Evolutionary conservation across 192 early-diverging fungal genomes (phyloP).

Genomic region (Coemansia sp.): DNA sequence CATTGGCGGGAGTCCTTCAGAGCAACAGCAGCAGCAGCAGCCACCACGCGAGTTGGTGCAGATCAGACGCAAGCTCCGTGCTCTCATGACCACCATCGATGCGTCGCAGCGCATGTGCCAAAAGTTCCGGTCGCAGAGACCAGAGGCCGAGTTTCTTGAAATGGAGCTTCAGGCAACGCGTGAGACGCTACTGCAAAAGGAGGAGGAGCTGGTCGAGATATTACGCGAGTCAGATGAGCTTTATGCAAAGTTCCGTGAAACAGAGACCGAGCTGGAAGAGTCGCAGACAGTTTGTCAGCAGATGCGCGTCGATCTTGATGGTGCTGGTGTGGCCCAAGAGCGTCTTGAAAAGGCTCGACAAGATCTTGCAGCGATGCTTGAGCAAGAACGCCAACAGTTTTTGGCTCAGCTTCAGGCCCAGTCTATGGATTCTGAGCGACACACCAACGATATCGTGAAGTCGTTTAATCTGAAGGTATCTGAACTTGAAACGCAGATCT

Average conservation of each 20-base stretch:
- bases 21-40: constrained; percentile 1
- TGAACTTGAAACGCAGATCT: constrained; percentile 6
- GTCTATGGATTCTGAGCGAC: not conserved
- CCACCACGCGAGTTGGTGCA: constrained; percentile 39
- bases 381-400: constrained; percentile 10
- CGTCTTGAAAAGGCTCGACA: not conserved
- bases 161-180: constrained; percentile 45
- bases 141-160: constrained; percentile 52
- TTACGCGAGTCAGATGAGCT: constrained; percentile 39
- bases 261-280: constrained; percentile 5
- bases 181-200: constrained; percentile 39
- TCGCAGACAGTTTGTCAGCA: constrained; percentile 8
- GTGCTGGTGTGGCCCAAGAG: not conserved
- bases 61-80: constrained; percentile 44
- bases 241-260: constrained; percentile 8
- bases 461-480: constrained; percentile 3
- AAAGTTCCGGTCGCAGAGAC: constrained; percentile 49
- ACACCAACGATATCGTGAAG: constrained; percentile 1
- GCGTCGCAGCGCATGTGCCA: constrained; percentile 39
- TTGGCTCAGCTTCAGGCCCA: not conserved
- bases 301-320: constrained; percentile 12
- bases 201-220: constrained; percentile 32
- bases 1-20: not conserved
- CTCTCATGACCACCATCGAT: constrained; percentile 39
- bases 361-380: constrained; percentile 5